Conservation (phyloP, 768 basidiomycete species). For the Suillus brevipes region DNA sequence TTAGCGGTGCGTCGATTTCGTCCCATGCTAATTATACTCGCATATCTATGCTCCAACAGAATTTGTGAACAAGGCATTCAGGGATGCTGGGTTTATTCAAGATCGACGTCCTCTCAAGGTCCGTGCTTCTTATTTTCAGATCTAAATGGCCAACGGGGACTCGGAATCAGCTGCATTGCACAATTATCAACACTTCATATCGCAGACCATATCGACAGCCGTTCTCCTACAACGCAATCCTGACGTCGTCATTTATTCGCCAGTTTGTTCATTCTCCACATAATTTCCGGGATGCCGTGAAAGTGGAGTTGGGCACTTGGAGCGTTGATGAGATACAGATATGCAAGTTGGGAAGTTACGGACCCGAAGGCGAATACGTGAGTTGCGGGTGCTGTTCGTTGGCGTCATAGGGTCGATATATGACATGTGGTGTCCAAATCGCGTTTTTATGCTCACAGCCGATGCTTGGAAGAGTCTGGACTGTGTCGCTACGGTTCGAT, state of each 20-base stretch:
- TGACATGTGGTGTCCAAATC: background rate
- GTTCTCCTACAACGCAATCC: conserved; percentile 42
- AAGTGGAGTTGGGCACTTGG: conserved; percentile 55
- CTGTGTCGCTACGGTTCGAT: background rate
- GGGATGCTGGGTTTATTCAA: conserved; percentile 41
- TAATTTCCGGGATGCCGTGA: conserved; percentile 24
- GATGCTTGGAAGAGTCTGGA: background rate
- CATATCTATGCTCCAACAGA: conserved; percentile 32
- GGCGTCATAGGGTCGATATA: conserved; percentile 3
- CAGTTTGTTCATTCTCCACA: conserved; percentile 9
- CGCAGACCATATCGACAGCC: conserved; percentile 42
- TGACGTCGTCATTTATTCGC: conserved; percentile 28
- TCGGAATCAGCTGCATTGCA: conserved; percentile 46
- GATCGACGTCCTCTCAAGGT: conserved; percentile 56
- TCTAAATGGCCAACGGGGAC: conserved; percentile 1
- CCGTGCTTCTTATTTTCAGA: conserved; percentile 5
- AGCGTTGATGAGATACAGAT: conserved; percentile 57
- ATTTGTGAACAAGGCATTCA: conserved; percentile 42
- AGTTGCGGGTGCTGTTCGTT: conserved; percentile 34
- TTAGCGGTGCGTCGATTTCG: conserved; percentile 36
- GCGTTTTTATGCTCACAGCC: background rate
- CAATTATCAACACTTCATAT: conserved; percentile 49
- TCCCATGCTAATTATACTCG: background rate
- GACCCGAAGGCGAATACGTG: conserved; percentile 62
- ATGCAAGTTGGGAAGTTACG: conserved; percentile 72